Evolutionary conservation across 768 basidiomycete genomes (phyloP), one percentile per base, ranked within the genome.

Genomic region (Trametes elegans): DNA sequence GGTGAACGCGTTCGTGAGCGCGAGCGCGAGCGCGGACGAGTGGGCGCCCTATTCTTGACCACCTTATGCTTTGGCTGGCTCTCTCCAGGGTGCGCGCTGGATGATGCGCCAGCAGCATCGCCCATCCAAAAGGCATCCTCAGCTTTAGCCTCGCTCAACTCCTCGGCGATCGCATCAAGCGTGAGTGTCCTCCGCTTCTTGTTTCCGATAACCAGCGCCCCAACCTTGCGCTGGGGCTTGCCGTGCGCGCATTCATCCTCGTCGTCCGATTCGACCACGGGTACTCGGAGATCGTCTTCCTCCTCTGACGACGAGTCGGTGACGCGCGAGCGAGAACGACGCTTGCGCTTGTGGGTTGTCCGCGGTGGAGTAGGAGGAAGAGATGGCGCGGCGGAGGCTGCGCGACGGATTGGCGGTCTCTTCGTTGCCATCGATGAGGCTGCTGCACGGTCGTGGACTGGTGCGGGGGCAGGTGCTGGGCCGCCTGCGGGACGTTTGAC

Each of bases 271-370:
- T 77, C 78, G 4, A 44, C 50, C 23, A 45, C 47, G 11, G 54
- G 56, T 38, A 57, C 54, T 18, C 50, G 57, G n/a, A 42, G 50
- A n/a, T 59, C 61, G 36, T 64, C 66, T n/a, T 65, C 64, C 34
- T 61, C 60, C 49, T 66, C 66, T 0, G 62, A 58, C 47, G 79
- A 77, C 27, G 67, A 67, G 54, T 80, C 77, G 21, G 79, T 79
- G 35, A 77, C 76, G 29, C 74, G 74, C 16, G 77, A 76, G 31
- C 64, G 62, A 11, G 59, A 57, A 24, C 58, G 56, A 11, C 62
- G 62, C 44, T 63, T 63, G 55, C 62, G 62, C 49, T 63, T 63
- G 34, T 50, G 47, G 5, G 50, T 53, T 40, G 62, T 63, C 21
- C 52, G 46, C 3, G 62, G 62, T 5, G 62, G 62, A 0, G 62